Evolutionary conservation across 2,329 filamentous ascomycete species (phyloP).

Genomic region (Claviceps sp.): DNA sequence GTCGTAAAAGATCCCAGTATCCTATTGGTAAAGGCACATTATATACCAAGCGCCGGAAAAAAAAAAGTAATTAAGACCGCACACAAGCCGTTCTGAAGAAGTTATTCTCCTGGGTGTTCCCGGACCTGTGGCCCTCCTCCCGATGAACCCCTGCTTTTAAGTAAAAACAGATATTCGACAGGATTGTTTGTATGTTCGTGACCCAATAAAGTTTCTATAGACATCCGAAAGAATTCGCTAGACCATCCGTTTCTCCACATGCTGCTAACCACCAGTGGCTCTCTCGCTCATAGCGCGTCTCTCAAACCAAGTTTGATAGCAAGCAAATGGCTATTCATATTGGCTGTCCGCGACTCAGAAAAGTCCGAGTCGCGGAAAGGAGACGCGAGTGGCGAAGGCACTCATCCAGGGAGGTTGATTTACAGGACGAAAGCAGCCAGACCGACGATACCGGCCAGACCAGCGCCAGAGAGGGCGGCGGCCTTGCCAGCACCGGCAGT

Average conservation of each 20-base stretch:
- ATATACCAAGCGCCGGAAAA: conserved; percentile 13
- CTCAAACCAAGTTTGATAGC: too few species aligned
- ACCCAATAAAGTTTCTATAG: conserved; percentile 20
- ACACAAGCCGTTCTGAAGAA: conserved; percentile 4
- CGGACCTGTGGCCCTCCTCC: not conserved
- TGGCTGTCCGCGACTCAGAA: not conserved
- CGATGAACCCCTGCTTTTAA: conserved; percentile 11
- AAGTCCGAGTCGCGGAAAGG: not conserved
- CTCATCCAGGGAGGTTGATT: conserved; percentile 25
- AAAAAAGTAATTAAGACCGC: conserved; percentile 4
- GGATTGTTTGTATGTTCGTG: conserved; percentile 20
- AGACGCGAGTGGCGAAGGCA: conserved; percentile 9
- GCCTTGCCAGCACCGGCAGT: conserved; percentile 44
- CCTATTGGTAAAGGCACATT: conserved; percentile 18
- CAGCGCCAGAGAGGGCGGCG: conserved; percentile 42
- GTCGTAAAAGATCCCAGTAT: conserved; percentile 13
- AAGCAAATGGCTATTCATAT: too few species aligned
- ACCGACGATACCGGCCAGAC: conserved; percentile 46
- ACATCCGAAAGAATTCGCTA: conserved; percentile 16
- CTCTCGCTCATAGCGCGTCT: too few species aligned
- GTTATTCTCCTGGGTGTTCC: conserved; percentile 1
- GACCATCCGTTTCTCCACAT: conserved; percentile 4
- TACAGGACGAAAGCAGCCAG: conserved; percentile 46
- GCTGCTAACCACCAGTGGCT: too few species aligned
- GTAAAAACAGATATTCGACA: not conserved